A percentile compares a stretch with the other conserved stretches of the same genome.
phyloP scores from a whole-genome alignment of 495 filamentous ascomycete genomes.

The Penicillium ochrochloron region DNA sequence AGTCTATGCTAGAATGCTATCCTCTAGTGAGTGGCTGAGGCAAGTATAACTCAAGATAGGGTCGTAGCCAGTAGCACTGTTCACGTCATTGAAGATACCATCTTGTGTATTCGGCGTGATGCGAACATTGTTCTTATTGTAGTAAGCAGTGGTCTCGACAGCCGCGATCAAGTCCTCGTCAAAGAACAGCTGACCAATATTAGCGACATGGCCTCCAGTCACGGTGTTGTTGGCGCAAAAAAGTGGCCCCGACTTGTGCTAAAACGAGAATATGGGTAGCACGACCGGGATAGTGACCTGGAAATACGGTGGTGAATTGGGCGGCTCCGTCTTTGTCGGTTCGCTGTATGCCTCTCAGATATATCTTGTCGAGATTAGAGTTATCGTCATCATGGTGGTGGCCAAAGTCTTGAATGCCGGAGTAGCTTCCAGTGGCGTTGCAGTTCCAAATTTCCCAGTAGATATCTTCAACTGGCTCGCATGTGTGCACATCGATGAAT shows the following conservation, averaged over 20 bases:
- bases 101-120: conserved; percentile 57
- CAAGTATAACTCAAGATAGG: not conserved
- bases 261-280: conserved; percentile 54
- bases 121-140: conserved; percentile 55
- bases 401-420: conserved; percentile 26
- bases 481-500: conserved; percentile 58
- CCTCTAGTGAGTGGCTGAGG: not conserved
- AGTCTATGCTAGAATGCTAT: not conserved
- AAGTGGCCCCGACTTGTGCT: conserved; percentile 48
- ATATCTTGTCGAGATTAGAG: conserved; percentile 51
- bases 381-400: conserved; percentile 33
- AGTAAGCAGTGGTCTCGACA: conserved; percentile 56
- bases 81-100: conserved; percentile 49
- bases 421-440: conserved; percentile 61
- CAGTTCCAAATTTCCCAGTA: conserved; percentile 61
- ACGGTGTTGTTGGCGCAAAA: conserved; percentile 54
- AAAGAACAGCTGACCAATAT: conserved; percentile 67
- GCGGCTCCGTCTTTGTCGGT: conserved; percentile 54
- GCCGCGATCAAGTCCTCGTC: conserved; percentile 51
- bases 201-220: conserved; percentile 51
- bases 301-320: conserved; percentile 55
- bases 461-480: conserved; percentile 52
- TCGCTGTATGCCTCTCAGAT: conserved; percentile 55
- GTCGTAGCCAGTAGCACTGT: not conserved
- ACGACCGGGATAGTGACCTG: conserved; percentile 57